Evolutionary conservation across 306 rosid species (phyloP), one percentile per base, ranked within the genome.

Genomic region (Mimosa pudica): DNA sequence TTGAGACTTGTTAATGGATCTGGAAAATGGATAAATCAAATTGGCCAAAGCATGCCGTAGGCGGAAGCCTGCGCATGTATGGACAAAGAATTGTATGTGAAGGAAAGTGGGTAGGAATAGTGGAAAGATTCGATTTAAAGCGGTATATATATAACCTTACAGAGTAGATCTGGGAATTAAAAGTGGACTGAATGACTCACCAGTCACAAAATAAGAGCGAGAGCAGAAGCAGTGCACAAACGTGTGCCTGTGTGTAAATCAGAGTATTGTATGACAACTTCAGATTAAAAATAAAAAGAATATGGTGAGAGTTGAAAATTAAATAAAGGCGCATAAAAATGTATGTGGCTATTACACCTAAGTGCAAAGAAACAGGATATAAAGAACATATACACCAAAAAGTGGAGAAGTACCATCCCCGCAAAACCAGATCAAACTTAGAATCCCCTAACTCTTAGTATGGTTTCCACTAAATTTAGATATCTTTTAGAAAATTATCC

Each of bases 101-200:
- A 38, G 24, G 44, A 20, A 20, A 74, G 14, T 74, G 42, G 77
- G 41, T 6, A 38, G 49, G 49, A 51, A 32, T 9, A 10, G 12
- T 11, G 67, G 41, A 13, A 62, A 16, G 12, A 62, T 12, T 32
- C n/a, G 7, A 62, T 62, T 32, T 5, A 32, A 6, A 62, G 17
- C 0, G 42, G 17, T 24, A 16, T 2, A 74, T 2, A 74, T 8
- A 12, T 1, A 65, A 0, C n/a, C 55, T 8, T 45, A 48, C 4
- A 6, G 20, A n/a, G 7, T n/a, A 64, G 73, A 77, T 77, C 74
- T 76, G 73, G 72, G 49, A 76, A 57, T 18, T 65, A 64, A 30
- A 17, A 64, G 9, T 36, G 17, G 12, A 38, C 13, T 20, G 42
- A 38, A 38, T 7, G 45, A 6, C 18, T 48, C 71, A 9, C 33